Evolutionary conservation across 306 rosid genomes (phyloP), one percentile per base, ranked within the genome.

Genomic region (Inga oerstediana): DNA sequence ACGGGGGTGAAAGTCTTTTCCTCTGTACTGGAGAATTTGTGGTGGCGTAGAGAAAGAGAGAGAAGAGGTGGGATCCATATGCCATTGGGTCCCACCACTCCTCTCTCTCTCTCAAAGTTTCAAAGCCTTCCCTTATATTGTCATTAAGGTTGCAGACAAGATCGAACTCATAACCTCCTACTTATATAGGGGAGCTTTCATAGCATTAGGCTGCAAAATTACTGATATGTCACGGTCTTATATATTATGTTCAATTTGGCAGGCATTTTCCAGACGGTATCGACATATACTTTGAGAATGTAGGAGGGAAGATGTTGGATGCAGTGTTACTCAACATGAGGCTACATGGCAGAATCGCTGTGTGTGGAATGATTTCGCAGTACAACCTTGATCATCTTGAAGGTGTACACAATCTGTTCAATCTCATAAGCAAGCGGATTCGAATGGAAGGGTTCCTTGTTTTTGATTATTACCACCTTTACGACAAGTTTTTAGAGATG

Each of bases 251-350:
- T 46, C 15, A 13, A 6, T 73, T 15, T 74, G 32, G 22, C 74
- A 89, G 91, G 87, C 59, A 76, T 81, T 88, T 88, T 79, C 89
- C 93, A 3, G 80, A 86, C 34, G 93, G 91, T 52, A 84, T 90
- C 68, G 91, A 90, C 70, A 88, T 90, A 30, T 90, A 90, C 88
- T 90, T 90, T n/a, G 93, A 90, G 43, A 90, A 90, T 71, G 89
- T 90, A 52, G 93, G 93, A 4, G 91, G 91, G 17, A 85, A 88
- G 41, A 86, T 82, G 85, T 87, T 90, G 75, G 93, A 90, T 74
- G 93, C 91, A 12, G 91, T 83, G 32, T 82, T 90, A 17, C 77
- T 75, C 16, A 89, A 89, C 85, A 89, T 89, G 91, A 89, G 65
- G 72, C 14, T 68, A 44, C 84, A 79, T 4, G 93, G 93, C 12